phyloP scores from a whole-genome alignment of 2,329 filamentous ascomycete species.

The Phyllosticta citriasiana region DNA sequence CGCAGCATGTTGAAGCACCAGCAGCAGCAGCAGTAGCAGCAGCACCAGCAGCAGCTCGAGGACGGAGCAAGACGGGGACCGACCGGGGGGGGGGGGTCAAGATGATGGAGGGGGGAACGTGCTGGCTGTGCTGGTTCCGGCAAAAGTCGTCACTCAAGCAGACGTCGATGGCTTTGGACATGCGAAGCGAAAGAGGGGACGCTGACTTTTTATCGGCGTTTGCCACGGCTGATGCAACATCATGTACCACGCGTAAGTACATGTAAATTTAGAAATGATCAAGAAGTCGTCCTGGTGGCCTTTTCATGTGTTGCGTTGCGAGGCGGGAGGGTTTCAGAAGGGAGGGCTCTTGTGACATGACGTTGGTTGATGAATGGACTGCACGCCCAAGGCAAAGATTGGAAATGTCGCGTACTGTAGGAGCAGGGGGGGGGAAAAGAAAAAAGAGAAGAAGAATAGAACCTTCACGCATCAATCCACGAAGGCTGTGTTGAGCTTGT shows the following conservation, averaged over 20 bases:
- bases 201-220: not conserved
- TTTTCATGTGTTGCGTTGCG: not conserved
- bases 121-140: not conserved
- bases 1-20: not conserved
- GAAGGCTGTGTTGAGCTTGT: not conserved
- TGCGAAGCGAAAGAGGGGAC: not conserved
- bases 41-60: not conserved
- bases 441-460: not conserved
- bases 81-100: too few species aligned
- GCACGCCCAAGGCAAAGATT: too few species aligned
- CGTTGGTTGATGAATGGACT: too few species aligned
- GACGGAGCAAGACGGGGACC: too few species aligned
- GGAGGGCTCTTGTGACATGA: conserved; percentile 1
- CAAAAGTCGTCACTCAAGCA: not conserved
- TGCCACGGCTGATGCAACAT: conserved; percentile 7
- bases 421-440: too few species aligned
- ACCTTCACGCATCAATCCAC: too few species aligned
- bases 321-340: conserved; percentile 4
- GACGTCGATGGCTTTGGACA: conserved; percentile 2
- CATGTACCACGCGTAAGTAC: too few species aligned
- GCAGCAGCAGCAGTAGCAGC: not conserved
- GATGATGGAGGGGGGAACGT: not conserved
- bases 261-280: too few species aligned
- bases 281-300: not conserved
- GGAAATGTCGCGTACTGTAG: too few species aligned